Percentiles rank a stretch among this genome's conserved stretches.
Evolutionary conservation across 2,329 filamentous ascomycete species (phyloP).

Genomic region (Cercospora janseana): DNA sequence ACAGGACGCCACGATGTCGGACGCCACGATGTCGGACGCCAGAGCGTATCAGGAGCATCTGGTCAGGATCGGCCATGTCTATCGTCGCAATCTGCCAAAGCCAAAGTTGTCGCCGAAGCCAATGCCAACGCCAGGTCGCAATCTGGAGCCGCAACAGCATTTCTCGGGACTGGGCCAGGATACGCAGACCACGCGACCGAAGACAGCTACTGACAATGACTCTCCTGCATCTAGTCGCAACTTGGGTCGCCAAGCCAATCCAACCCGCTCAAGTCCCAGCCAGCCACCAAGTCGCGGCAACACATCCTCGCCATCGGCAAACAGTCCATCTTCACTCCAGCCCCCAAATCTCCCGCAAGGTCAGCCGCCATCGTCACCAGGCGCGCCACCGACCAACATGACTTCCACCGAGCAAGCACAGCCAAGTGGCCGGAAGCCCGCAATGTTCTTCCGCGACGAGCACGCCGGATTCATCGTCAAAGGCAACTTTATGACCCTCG

Average conservation of each 20-base stretch:
- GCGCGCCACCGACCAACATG: conserved; percentile 56
- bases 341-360: conserved; percentile 33
- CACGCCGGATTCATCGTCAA: conserved; percentile 87
- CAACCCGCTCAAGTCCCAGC: conserved; percentile 28
- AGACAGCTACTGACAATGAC: conserved; percentile 9
- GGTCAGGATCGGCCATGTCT: too few species aligned
- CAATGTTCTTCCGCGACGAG: conserved; percentile 71
- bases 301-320: conserved; percentile 35
- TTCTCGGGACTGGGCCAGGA: too few species aligned
- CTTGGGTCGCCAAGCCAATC: conserved; percentile 33
- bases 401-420: conserved; percentile 62
- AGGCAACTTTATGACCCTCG: conserved; percentile 95
- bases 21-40: background rate
- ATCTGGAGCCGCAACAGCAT: too few species aligned
- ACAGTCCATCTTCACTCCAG: conserved; percentile 33
- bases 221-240: conserved; percentile 32
- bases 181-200: too few species aligned
- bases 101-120: conserved; percentile 7
- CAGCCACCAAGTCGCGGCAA: conserved; percentile 35
- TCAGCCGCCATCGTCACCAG: conserved; percentile 38
- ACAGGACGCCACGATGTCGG: background rate
- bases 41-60: too few species aligned
- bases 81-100: too few species aligned
- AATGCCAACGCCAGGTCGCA: too few species aligned
- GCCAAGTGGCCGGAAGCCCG: conserved; percentile 40